Conservation (phyloP, 1,139 yeast genomes). For the Lodderomyces orthopsilosis region DNA sequence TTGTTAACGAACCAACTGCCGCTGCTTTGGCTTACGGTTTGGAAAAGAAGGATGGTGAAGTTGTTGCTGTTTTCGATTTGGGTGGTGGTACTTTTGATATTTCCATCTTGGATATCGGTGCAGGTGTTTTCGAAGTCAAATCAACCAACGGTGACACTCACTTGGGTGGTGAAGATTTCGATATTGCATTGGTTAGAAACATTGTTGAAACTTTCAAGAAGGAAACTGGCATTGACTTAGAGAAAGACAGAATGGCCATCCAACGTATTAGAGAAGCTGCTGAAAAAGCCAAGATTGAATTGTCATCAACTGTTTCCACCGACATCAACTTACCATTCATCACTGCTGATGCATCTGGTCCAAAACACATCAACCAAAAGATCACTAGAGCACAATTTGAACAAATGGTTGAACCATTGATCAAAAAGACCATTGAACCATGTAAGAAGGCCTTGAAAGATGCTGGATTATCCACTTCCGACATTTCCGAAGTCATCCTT, state of each 20-base stretch:
- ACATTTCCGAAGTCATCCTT: conserved; percentile 89
- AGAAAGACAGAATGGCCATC: conserved; percentile 95
- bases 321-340: conserved; percentile 97
- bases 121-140: conserved; percentile 85
- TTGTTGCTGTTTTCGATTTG: conserved; percentile 81
- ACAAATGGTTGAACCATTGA: conserved; percentile 82
- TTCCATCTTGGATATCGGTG: conserved; percentile 80
- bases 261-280: conserved; percentile 99
- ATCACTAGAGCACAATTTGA: conserved; percentile 92
- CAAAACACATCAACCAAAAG: conserved; percentile 96
- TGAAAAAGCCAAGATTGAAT: conserved; percentile 98
- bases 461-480: conserved; percentile 82
- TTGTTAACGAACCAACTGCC: conserved; percentile 98
- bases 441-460: conserved; percentile 98
- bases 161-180: conserved; percentile 90
- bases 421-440: conserved; percentile 93
- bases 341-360: conserved; percentile 94
- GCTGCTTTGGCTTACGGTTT: conserved; percentile 98
- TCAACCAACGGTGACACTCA: conserved; percentile 90
- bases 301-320: conserved; percentile 89
- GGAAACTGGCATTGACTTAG: conserved; percentile 86
- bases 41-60: conserved; percentile 73
- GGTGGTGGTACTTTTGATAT: conserved; percentile 92
- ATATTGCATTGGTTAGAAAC: conserved; percentile 82
- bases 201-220: conserved; percentile 91